phyloP scores from a whole-genome alignment of 441 rosid species.

The Gossypium laxum region DNA sequence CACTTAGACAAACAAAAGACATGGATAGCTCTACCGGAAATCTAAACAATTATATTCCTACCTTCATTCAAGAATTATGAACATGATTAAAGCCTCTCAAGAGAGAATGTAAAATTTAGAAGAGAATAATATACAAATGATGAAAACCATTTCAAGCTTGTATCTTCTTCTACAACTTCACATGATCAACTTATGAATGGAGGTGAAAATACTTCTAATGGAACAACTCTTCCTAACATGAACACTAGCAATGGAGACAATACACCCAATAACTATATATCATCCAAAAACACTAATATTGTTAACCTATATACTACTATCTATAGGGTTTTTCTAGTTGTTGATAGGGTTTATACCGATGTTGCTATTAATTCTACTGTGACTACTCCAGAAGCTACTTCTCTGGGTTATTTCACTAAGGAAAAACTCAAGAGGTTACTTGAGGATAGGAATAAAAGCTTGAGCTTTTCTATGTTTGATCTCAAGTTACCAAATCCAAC shows the following conservation, averaged over 20 bases:
- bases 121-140: neutral
- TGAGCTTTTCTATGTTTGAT: too few relatives aligned
- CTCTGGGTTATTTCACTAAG: neutral
- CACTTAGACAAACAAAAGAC: neutral
- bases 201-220: neutral
- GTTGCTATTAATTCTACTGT: neutral
- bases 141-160: neutral
- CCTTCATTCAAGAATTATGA: neutral
- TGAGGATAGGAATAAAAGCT: neutral
- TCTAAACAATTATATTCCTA: neutral
- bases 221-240: neutral
- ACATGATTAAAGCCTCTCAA: neutral
- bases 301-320: neutral
- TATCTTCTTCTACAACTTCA: neutral
- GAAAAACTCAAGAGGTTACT: neutral
- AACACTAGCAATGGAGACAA: neutral
- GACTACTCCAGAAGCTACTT: neutral
- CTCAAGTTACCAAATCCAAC: neutral
- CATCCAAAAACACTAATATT: neutral
- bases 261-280: neutral
- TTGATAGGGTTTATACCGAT: neutral
- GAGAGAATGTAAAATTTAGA: neutral
- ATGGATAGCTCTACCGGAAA: neutral
- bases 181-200: neutral
- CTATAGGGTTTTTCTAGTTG: neutral